Conservation (phyloP, 192 early-diverging fungal genomes). For the Dissophora ornata region DNA sequence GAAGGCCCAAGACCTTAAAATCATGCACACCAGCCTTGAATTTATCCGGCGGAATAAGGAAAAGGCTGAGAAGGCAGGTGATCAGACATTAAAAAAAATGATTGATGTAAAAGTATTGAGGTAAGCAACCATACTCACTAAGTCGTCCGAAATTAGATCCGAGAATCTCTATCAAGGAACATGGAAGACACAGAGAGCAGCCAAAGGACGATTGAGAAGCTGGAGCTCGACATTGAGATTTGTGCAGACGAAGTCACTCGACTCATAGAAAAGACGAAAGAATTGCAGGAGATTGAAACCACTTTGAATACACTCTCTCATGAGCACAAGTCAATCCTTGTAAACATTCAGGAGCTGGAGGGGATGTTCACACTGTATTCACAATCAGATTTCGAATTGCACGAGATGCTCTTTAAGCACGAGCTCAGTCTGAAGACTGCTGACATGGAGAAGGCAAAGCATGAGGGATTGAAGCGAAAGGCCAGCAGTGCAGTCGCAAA, state of each 20-base stretch:
- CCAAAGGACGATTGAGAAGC: slow-evolving; percentile 58
- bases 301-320: slow-evolving; percentile 52
- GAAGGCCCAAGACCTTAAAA: slow-evolving; percentile 68
- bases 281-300: slow-evolving; percentile 59
- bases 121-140: no score
- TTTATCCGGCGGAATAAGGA: slow-evolving; percentile 74
- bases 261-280: slow-evolving; percentile 59
- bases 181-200: slow-evolving; percentile 12
- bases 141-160: slow-evolving; percentile 20
- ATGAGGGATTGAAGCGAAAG: slow-evolving; percentile 24
- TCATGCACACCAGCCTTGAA: slow-evolving; percentile 72
- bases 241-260: slow-evolving; percentile 30
- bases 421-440: slow-evolving; percentile 40
- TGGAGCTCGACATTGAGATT: slow-evolving; percentile 54
- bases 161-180: slow-evolving; percentile 24
- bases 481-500: slow-evolving; percentile 36
- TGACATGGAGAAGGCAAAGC: slow-evolving; percentile 43
- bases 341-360: slow-evolving; percentile 34
- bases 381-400: slow-evolving; percentile 74
- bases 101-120: no score
- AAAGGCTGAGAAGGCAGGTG: slow-evolving; percentile 73
- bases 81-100: no score
- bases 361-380: slow-evolving; percentile 35
- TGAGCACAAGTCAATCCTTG: slow-evolving; percentile 43
- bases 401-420: slow-evolving; percentile 63